Percentiles rank a stretch among this genome's conserved stretches.
Conservation (phyloP, 2,329 filamentous ascomycete genomes). For the Fusarium succisae region DNA sequence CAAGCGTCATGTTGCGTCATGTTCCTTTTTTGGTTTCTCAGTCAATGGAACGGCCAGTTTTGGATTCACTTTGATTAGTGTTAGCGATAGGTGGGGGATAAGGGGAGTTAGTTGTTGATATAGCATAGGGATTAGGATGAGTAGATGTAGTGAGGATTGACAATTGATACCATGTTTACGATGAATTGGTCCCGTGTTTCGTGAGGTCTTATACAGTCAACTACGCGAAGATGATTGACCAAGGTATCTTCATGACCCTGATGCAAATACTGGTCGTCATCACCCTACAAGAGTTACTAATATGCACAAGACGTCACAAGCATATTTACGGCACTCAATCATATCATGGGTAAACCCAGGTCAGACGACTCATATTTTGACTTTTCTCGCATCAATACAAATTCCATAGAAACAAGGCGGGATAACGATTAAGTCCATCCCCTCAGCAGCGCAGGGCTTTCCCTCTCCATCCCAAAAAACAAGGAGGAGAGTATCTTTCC, state of each 20-base stretch:
- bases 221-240: not conserved
- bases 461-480: conserved; percentile 68
- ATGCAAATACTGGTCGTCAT: not conserved
- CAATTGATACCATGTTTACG: conserved; percentile 41
- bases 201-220: not conserved
- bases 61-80: conserved; percentile 24
- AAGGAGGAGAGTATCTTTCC: conserved; percentile 90
- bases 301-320: not conserved
- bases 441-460: conserved; percentile 96
- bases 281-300: not conserved
- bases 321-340: conserved; percentile 29
- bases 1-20: conserved; percentile 5
- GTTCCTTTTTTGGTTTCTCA: conserved; percentile 12
- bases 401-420: conserved; percentile 55
- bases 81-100: conserved; percentile 9
- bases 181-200: not conserved
- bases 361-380: conserved; percentile 41
- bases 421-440: conserved; percentile 91
- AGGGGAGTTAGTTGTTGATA: conserved; percentile 22
- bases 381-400: conserved; percentile 41
- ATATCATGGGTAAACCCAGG: conserved; percentile 33
- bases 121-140: conserved; percentile 11
- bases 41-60: conserved; percentile 3
- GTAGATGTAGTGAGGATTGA: conserved; percentile 27
- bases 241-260: no score